Percentiles rank a stretch among this genome's conserved stretches.
phyloP scores from a whole-genome alignment of 2,329 filamentous ascomycete species.

The Xylariales sp. region DNA sequence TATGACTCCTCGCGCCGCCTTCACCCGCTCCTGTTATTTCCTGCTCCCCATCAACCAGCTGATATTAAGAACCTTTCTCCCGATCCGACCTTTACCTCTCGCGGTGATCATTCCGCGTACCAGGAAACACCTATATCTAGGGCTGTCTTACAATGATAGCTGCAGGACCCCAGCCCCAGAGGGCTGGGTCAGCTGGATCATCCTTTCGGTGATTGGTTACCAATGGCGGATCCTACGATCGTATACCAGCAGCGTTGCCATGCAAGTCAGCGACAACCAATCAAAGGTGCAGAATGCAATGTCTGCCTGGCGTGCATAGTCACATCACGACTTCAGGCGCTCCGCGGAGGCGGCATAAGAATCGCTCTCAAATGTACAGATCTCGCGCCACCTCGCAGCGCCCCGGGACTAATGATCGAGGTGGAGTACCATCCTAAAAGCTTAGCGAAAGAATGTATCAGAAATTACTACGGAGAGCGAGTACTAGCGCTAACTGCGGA shows the following conservation, averaged over 20 bases:
- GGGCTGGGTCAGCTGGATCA: constrained; percentile 8
- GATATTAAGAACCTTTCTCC: neutral
- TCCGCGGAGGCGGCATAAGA: neutral
- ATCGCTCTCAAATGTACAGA: neutral
- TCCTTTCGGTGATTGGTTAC: constrained; percentile 8
- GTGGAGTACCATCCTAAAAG: neutral
- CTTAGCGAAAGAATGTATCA: neutral
- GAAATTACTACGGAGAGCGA: neutral
- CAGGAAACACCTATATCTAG: neutral
- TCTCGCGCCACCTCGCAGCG: neutral
- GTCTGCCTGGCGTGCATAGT: constrained; percentile 2
- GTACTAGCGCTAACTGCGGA: neutral
- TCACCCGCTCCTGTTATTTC: neutral
- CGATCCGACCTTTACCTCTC: neutral
- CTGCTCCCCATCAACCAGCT: neutral
- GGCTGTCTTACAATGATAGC: neutral
- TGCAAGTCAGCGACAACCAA: neutral
- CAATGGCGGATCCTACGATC: neutral
- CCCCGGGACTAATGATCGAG: neutral
- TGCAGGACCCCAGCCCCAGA: neutral
- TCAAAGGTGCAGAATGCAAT: neutral
- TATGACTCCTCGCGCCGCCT: neutral
- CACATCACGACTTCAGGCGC: neutral
- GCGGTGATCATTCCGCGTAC: neutral
- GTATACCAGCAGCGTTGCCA: neutral